Evolutionary conservation across 495 filamentous ascomycete genomes (phyloP), one percentile per base, ranked within the genome.

Genomic region (Xylaria intraflava): DNA sequence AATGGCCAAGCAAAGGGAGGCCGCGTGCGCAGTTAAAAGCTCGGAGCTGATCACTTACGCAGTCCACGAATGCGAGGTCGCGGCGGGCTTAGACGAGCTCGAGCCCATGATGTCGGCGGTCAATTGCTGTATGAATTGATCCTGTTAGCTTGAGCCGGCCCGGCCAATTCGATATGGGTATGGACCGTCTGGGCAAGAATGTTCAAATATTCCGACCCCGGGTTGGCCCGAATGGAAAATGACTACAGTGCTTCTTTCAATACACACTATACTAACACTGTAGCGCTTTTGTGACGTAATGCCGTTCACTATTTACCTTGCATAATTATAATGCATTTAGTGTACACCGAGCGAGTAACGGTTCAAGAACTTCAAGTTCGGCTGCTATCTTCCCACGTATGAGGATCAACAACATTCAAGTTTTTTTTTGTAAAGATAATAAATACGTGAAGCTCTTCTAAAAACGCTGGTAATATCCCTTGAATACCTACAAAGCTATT

Each of bases 11-110:
- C 31, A 33, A 44, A 16, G 10, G 36, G 39, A 41, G 20, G 42
- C 23, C 29, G 14, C 22, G 16, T 24, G 43, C 33, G 36, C 38
- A 33, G 8, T 23, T 24, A n/a, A 17, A 33, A 41, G 2, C 16
- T 11, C 35, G 5, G 35, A 5, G 16, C 16, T 14, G 35, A 22
- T 36, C 47, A 60, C 74, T 53, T 67, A 79, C 76, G 66, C 66
- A 50, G 70, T 74, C 72, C 75, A 79, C 49, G 75, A 67, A 54
- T 77, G 66, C 43, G 73, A 69, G 60, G 62, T 51, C 42, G 65
- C 46, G 43, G 67, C 60, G 35, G 71, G 72, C 66, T 77, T 78
- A 53, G 76, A 79, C 55, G 72, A 65, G 66, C 64, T 72, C 51
- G 74, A 70, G 58, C 75, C 75, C 75, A 78, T 78, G 60, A 45